phyloP scores from a whole-genome alignment of 2,329 filamentous ascomycete species.

The Lachnellula subtilissima region DNA sequence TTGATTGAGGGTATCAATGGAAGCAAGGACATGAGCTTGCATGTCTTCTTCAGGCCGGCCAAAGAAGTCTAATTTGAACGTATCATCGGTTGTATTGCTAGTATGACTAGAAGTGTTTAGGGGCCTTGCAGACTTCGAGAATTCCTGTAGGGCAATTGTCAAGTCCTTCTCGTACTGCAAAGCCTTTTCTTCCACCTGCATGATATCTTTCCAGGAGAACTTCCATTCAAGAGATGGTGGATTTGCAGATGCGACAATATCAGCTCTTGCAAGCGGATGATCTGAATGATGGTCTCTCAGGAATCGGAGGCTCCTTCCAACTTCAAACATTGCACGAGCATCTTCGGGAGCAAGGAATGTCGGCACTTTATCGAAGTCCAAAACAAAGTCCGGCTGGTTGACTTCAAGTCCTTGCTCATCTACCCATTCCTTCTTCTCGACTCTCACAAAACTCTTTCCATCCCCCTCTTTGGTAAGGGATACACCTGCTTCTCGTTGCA shows the following conservation, averaged over 20 bases:
- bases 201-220: slow-evolving; percentile 67
- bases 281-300: slow-evolving; percentile 65
- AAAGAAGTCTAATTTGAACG: slow-evolving; percentile 38
- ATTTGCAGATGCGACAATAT: slow-evolving; percentile 40
- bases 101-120: background rate
- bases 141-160: slow-evolving; percentile 29
- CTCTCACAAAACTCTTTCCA: slow-evolving; percentile 54
- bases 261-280: slow-evolving; percentile 59
- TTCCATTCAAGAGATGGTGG: slow-evolving; percentile 62
- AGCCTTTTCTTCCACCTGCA: slow-evolving; percentile 57
- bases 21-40: slow-evolving; percentile 44
- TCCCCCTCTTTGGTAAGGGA: slow-evolving; percentile 46
- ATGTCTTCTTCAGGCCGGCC: slow-evolving; percentile 44
- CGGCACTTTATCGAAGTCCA: slow-evolving; percentile 63
- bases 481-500: slow-evolving; percentile 53
- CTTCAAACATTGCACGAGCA: slow-evolving; percentile 69
- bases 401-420: slow-evolving; percentile 56
- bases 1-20: slow-evolving; percentile 44
- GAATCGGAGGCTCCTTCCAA: slow-evolving; percentile 70
- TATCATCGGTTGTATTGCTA: background rate
- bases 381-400: slow-evolving; percentile 55
- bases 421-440: slow-evolving; percentile 48
- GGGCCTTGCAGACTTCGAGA: slow-evolving; percentile 6
- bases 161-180: slow-evolving; percentile 46
- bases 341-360: slow-evolving; percentile 67